Conservation (phyloP, 768 basidiomycete species). For the Flagelloscypha sp. region DNA sequence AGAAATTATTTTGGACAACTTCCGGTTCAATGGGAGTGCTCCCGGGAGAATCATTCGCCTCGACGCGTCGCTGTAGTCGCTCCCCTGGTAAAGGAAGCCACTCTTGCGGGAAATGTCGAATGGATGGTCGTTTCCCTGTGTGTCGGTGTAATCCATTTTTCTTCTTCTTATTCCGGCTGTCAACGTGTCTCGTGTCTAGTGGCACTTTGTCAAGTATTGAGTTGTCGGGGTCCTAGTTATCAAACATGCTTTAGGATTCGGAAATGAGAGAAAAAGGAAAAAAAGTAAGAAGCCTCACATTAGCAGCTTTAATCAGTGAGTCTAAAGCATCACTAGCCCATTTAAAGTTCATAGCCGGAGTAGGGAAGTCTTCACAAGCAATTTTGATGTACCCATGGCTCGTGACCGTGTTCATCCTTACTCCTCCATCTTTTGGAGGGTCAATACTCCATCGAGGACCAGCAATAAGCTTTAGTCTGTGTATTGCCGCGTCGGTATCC, state of each 20-base stretch:
- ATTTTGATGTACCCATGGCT: constrained; percentile 85
- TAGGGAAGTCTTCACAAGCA: constrained; percentile 79
- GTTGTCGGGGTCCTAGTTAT: constrained; percentile 32
- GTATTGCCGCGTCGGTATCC: constrained; percentile 50
- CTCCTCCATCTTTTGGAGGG: constrained; percentile 63
- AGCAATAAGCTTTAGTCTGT: constrained; percentile 84
- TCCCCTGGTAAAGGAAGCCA: constrained; percentile 52
- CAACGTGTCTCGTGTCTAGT: constrained; percentile 73
- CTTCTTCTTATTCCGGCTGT: constrained; percentile 62
- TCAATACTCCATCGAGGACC: constrained; percentile 80
- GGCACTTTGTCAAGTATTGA: constrained; percentile 69
- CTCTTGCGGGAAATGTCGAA: constrained; percentile 76
- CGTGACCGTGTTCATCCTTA: constrained; percentile 37
- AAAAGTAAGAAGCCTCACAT: constrained; percentile 46
- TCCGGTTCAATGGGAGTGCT: too few species aligned
- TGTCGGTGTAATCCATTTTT: constrained; percentile 62
- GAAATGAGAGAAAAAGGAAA: constrained; percentile 4
- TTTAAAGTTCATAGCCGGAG: constrained; percentile 82
- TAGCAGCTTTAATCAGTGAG: constrained; percentile 68
- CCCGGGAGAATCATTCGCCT: too few species aligned
- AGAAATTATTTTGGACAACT: too few species aligned
- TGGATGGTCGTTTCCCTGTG: constrained; percentile 57
- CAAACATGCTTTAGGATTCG: constrained; percentile 11
- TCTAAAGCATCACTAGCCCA: constrained; percentile 88
- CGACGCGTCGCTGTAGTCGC: too few species aligned